These are phyloP conservation scores for Simplicillium aogashimaense DNA, from an alignment of 2,329 filamentous ascomycete species.

Conservation along the genomic window DNA sequence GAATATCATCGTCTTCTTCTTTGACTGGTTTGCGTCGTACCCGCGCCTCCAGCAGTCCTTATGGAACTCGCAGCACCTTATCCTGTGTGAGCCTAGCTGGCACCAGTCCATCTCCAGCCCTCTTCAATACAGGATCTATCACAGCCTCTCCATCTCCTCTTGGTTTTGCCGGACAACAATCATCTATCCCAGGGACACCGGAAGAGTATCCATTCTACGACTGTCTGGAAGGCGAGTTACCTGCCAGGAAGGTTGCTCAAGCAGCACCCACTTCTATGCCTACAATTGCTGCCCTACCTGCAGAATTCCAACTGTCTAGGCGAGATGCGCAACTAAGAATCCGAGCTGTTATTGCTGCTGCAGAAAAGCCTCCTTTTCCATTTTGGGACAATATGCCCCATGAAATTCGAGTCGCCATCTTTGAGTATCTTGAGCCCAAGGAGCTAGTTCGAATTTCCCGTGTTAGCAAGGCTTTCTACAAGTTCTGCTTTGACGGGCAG, in stretches of 20 bases:
- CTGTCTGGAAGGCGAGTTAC: slow-evolving; percentile 36
- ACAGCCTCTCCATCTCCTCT: slow-evolving; percentile 31
- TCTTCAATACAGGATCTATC: slow-evolving; percentile 16
- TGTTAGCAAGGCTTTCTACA: slow-evolving; percentile 69
- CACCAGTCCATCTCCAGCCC: slow-evolving; percentile 18
- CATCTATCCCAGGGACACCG: slow-evolving; percentile 28
- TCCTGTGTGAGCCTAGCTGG: slow-evolving; percentile 46
- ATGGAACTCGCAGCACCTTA: slow-evolving; percentile 42
- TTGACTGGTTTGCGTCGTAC: slow-evolving; percentile 54
- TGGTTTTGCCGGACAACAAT: slow-evolving; percentile 21
- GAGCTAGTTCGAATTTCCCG: slow-evolving; percentile 71
- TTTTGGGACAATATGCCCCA: slow-evolving; percentile 76
- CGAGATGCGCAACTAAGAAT: slow-evolving; percentile 1
- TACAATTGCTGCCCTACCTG: slow-evolving; percentile 52
- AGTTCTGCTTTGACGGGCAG: slow-evolving; percentile 88
- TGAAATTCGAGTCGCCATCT: slow-evolving; percentile 71
- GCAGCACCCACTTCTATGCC: slow-evolving; percentile 27
- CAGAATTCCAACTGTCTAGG: slow-evolving; percentile 33
- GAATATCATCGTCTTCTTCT: slow-evolving; percentile 73
- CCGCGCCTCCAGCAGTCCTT: slow-evolving; percentile 58
- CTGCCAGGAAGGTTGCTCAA: slow-evolving; percentile 43
- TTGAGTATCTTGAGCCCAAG: slow-evolving; percentile 67
- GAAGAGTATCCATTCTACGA: slow-evolving; percentile 30
- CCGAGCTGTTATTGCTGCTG: slow-evolving; percentile 7
- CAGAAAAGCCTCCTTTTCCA: slow-evolving; percentile 35